Evolutionary conservation across 768 basidiomycete species (phyloP).

Genomic region (Pluteus cervinus): DNA sequence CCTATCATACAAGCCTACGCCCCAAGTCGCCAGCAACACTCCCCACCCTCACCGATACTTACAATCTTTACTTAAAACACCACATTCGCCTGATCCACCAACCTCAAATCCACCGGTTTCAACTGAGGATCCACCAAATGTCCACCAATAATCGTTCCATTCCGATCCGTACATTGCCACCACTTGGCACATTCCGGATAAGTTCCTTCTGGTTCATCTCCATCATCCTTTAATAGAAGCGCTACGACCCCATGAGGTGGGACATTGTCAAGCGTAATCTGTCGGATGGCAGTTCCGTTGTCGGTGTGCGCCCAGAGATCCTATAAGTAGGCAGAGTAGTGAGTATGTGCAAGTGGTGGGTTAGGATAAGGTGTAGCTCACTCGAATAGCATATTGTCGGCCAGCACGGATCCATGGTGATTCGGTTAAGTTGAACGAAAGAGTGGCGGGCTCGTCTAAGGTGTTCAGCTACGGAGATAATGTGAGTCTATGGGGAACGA

Average conservation of each 20-base stretch:
- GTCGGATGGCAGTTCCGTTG: constrained; percentile 60
- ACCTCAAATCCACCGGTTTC: too few species aligned
- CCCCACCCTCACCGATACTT: too few species aligned
- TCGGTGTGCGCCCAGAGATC: constrained; percentile 71
- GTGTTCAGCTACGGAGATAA: constrained; percentile 44
- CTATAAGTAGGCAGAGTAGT: constrained; percentile 22
- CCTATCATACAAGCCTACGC: too few species aligned
- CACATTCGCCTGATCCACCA: too few species aligned
- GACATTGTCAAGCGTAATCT: constrained; percentile 45
- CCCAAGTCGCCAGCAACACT: too few species aligned
- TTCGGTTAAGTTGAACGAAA: constrained; percentile 61
- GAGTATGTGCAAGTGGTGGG: not conserved
- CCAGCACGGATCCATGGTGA: constrained; percentile 70
- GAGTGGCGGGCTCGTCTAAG: constrained; percentile 44
- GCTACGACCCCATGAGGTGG: constrained; percentile 69
- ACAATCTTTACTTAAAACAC: too few species aligned
- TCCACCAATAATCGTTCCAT: constrained; percentile 42
- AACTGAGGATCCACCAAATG: too few species aligned
- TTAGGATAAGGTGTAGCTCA: constrained; percentile 22
- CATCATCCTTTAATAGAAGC: constrained; percentile 57
- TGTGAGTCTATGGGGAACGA: not conserved
- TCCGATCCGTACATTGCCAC: constrained; percentile 54
- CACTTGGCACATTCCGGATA: constrained; percentile 50
- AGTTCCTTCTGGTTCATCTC: constrained; percentile 55
- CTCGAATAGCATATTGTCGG: constrained; percentile 57